Evolutionary conservation across 305 asterid genomes (phyloP).

Genomic region (Nicotiana rustica): DNA sequence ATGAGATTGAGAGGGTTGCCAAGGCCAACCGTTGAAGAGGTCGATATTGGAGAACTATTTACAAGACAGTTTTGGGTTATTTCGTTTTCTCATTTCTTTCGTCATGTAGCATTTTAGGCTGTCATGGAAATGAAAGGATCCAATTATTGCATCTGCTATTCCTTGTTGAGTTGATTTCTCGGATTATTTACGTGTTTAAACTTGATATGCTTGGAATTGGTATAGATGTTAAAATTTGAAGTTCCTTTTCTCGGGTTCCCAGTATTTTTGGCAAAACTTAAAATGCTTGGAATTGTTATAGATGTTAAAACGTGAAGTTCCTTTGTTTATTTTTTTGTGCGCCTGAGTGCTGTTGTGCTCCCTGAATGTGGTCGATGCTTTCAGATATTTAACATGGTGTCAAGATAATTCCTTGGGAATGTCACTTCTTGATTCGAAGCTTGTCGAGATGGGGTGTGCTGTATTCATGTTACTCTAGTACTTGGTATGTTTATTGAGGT

Average conservation of each 20-base stretch:
- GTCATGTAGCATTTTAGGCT: too few relatives aligned
- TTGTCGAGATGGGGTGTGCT: too few relatives aligned
- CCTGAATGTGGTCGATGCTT: too few relatives aligned
- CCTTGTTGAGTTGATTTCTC: neutral
- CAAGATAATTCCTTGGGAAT: too few relatives aligned
- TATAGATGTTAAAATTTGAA: constrained; percentile 21
- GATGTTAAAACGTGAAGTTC: neutral
- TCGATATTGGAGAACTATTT: neutral
- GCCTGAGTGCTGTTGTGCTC: too few relatives aligned
- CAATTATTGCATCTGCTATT: neutral
- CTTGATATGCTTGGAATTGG: neutral
- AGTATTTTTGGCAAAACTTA: too few relatives aligned
- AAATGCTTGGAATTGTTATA: neutral
- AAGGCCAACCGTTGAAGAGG: constrained; percentile 56
- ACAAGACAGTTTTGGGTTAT: neutral
- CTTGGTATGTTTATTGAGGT: too few relatives aligned
- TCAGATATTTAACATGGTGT: too few relatives aligned
- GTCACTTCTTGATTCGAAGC: too few relatives aligned
- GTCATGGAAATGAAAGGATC: neutral
- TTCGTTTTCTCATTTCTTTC: neutral
- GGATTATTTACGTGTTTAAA: neutral
- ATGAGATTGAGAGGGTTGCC: constrained; percentile 40
- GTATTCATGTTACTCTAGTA: too few relatives aligned
- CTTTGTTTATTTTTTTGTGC: too few relatives aligned
- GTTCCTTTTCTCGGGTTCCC: neutral